phyloP scores from a whole-genome alignment of 768 basidiomycete genomes.

The Pulveroboletus sp. region DNA sequence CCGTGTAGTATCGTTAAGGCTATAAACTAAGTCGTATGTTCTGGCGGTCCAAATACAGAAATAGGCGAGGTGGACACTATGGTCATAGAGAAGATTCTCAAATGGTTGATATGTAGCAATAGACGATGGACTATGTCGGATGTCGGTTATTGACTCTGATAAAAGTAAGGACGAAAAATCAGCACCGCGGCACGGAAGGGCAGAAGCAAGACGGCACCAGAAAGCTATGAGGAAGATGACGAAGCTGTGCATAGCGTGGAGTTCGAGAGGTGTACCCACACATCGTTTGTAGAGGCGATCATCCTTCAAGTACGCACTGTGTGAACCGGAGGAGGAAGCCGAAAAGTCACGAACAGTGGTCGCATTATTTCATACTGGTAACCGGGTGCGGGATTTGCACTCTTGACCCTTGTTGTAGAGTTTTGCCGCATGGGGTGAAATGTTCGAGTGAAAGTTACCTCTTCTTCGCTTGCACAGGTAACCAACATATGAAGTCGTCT shows the following conservation, averaged over 20 bases:
- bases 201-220: conserved; percentile 11
- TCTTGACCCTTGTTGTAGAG: too few relatives aligned
- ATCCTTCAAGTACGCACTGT: neutral
- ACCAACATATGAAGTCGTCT: too few relatives aligned
- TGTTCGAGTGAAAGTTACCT: too few relatives aligned
- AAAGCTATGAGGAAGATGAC: neutral
- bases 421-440: too few relatives aligned
- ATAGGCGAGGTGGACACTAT: conserved; percentile 13
- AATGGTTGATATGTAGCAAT: conserved; percentile 1
- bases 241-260: neutral
- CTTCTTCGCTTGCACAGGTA: too few relatives aligned
- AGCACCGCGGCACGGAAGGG: conserved; percentile 5
- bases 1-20: too few relatives aligned
- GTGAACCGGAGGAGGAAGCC: too few relatives aligned
- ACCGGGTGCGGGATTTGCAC: too few relatives aligned
- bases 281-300: neutral
- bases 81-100: conserved; percentile 4
- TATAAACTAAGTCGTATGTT: conserved; percentile 7
- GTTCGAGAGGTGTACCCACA: too few relatives aligned
- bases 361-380: too few relatives aligned
- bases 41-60: conserved; percentile 12
- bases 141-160: neutral
- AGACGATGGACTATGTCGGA: neutral
- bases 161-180: conserved; percentile 17
- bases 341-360: too few relatives aligned